Percentiles rank a stretch among this genome's conserved stretches.
Evolutionary conservation across 2,329 filamentous ascomycete species (phyloP).

Genomic region (Bipolaris bicolor): DNA sequence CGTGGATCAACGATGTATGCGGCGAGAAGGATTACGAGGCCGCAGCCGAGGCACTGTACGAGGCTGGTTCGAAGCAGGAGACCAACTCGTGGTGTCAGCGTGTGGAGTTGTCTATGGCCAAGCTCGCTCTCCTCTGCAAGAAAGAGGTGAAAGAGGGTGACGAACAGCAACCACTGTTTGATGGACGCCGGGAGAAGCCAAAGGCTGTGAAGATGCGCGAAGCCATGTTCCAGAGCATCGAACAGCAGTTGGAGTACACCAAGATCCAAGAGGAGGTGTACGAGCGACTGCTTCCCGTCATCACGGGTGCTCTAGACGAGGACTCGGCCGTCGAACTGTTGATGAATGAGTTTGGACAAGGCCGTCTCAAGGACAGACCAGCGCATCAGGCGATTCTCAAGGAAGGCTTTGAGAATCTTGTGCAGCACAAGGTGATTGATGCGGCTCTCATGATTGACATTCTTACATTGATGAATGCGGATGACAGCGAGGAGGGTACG

Average conservation of each 20-base stretch:
- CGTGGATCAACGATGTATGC: conserved; percentile 93
- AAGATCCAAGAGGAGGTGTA: conserved; percentile 81
- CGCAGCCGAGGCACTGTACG: conserved; percentile 73
- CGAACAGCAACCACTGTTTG: conserved; percentile 51
- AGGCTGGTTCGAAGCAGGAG: conserved; percentile 73
- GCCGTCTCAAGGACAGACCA: conserved; percentile 62
- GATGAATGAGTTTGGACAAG: conserved; percentile 68
- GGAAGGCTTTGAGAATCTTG: conserved; percentile 70
- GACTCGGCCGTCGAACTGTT: conserved; percentile 78
- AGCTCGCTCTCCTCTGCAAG: conserved; percentile 66
- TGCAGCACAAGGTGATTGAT: conserved; percentile 72
- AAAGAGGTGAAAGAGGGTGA: conserved; percentile 55
- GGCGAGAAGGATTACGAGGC: conserved; percentile 75
- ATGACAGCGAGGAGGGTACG: conserved; percentile 47
- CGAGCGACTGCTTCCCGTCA: conserved; percentile 69
- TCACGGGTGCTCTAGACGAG: conserved; percentile 77
- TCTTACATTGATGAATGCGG: conserved; percentile 76
- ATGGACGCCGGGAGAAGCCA: conserved; percentile 29
- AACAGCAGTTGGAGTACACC: conserved; percentile 71
- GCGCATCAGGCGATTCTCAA: conserved; percentile 75
- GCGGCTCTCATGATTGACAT: conserved; percentile 70
- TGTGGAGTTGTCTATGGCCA: conserved; percentile 87
- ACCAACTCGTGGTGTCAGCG: conserved; percentile 90
- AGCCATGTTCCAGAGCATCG: conserved; percentile 47
- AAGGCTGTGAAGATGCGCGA: conserved; percentile 51